A percentile compares a stretch with the other conserved stretches of the same genome.
These are phyloP conservation scores for Colletotrichum costaricense DNA, from an alignment of 2,329 filamentous ascomycete genomes.

Conservation along the genomic window DNA sequence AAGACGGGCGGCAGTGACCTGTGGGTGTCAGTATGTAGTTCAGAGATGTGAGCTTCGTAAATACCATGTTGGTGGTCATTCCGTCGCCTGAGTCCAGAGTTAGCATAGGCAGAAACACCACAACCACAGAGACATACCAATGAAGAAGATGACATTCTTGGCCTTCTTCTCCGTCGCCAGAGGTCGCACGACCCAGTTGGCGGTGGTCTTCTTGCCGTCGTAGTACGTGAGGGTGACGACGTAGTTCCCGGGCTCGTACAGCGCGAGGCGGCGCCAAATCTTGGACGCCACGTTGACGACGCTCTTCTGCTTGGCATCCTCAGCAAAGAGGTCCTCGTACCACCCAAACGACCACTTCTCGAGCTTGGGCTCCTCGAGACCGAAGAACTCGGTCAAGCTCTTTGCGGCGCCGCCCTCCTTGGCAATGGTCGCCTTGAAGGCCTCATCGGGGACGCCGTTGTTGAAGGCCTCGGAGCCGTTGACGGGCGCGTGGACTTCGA, in stretches of 20 bases:
- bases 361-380: conserved; percentile 78
- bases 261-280: conserved; percentile 78
- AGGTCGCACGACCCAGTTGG: conserved; percentile 82
- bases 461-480: conserved; percentile 86
- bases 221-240: conserved; percentile 82
- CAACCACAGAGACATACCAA: conserved; percentile 61
- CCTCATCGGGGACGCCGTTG: conserved; percentile 74
- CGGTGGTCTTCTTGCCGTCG: conserved; percentile 75
- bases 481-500: conserved; percentile 83
- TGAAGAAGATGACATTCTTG: conserved; percentile 89
- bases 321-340: conserved; percentile 86
- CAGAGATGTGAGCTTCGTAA: too few relatives aligned
- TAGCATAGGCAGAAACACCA: not conserved
- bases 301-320: conserved; percentile 75
- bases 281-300: conserved; percentile 85
- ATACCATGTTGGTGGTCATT: conserved; percentile 78
- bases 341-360: conserved; percentile 88
- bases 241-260: conserved; percentile 85
- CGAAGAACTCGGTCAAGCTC: conserved; percentile 74
- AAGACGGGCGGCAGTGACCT: conserved; percentile 81
- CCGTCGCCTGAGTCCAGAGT: conserved; percentile 55
- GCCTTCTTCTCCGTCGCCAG: conserved; percentile 77
- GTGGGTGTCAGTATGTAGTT: not conserved
- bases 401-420: conserved; percentile 69
- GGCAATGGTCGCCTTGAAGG: conserved; percentile 79